A percentile compares a stretch with the other conserved stretches of the same genome.
These are phyloP conservation scores for Zygotorulaspora danielsina DNA, from an alignment of 805 yeast species.

Conservation along the genomic window DNA sequence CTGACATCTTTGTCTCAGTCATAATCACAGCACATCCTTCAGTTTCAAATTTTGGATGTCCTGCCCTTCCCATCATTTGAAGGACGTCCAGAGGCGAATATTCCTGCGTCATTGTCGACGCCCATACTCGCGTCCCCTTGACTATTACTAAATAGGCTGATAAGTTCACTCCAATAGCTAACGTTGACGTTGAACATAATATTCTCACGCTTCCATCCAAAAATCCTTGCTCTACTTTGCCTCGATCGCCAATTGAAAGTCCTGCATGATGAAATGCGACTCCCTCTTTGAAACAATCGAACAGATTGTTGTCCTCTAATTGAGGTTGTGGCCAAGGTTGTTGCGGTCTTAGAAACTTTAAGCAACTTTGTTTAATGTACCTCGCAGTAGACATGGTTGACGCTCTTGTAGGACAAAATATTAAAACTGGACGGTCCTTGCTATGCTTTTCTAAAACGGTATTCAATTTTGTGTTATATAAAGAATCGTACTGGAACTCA, in stretches of 20 bases:
- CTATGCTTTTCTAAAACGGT: conserved; percentile 41
- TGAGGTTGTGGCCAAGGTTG: not conserved
- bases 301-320: conserved; percentile 13
- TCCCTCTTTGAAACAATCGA: conserved; percentile 31
- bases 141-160: conserved; percentile 58
- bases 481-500: conserved; percentile 46
- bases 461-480: conserved; percentile 40
- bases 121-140: conserved; percentile 62
- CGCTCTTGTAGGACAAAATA: conserved; percentile 53
- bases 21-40: conserved; percentile 46
- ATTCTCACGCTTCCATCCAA: conserved; percentile 41
- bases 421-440: conserved; percentile 42
- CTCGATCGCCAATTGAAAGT: conserved; percentile 44
- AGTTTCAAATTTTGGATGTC: conserved; percentile 54
- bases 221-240: conserved; percentile 43
- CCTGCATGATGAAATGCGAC: conserved; percentile 61
- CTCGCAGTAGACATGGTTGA: conserved; percentile 47
- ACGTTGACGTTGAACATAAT: conserved; percentile 55
- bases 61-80: conserved; percentile 67
- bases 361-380: conserved; percentile 30
- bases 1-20: conserved; percentile 38
- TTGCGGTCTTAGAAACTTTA: not conserved
- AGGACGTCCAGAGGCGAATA: conserved; percentile 52
- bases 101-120: conserved; percentile 45
- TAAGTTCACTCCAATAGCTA: conserved; percentile 58